Base-by-base conservation (phyloP, 1,284 basidiomycete genomes). In the Trichosporon sp. region DNA sequence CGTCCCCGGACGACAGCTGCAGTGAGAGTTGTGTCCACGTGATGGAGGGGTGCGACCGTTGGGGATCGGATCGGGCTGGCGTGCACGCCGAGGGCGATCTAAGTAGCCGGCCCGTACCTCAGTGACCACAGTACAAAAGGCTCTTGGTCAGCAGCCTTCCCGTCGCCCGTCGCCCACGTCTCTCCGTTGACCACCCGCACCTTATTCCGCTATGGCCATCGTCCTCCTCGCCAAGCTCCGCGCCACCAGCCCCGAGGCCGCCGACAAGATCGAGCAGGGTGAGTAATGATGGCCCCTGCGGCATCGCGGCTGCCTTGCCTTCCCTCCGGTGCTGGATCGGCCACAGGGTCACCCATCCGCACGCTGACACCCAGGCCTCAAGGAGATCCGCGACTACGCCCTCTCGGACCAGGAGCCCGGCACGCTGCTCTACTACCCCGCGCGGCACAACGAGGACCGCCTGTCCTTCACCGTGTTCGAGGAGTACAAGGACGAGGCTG, bases 401-500 rank as follows among this genome's bases (percentile, higher is more conserved):
- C 32, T 53, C 34, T 47, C 53, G 29, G 68, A 67, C 68, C 29
- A 62, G 44, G 70, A 71, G 65, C 70, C 70, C 31, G 70, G 70
- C 6, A 58, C 44, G 63, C 23, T 15, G 9, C 8, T 58, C 15
- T 71, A 69, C 70, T 38, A 67, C 38, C 65, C 68, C 11, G 53
- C 65, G 9, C 56, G 65, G 29, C 32, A 56, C 51, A 62, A 29
- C 44, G 42, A 62, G 18, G 70, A 71, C 70, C 64, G 62, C 18
- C 70, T 69, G 32, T n/a, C 58, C 38, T 71, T 69, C 56, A 38
- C 44, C 56, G 42, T 71, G 15, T 71, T 62, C 34, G 70, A 71
- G 68, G 70, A 71, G 68, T 71, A 71, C 64, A 65, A 42, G 32
- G 47, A 51, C 25, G 25, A 69, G 56, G 70, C 56, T 1, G 70